Evolutionary conservation across 176 grass and related monocot species (phyloP), one percentile per base, ranked within the genome.

Genomic region (Raddia distichophylla): DNA sequence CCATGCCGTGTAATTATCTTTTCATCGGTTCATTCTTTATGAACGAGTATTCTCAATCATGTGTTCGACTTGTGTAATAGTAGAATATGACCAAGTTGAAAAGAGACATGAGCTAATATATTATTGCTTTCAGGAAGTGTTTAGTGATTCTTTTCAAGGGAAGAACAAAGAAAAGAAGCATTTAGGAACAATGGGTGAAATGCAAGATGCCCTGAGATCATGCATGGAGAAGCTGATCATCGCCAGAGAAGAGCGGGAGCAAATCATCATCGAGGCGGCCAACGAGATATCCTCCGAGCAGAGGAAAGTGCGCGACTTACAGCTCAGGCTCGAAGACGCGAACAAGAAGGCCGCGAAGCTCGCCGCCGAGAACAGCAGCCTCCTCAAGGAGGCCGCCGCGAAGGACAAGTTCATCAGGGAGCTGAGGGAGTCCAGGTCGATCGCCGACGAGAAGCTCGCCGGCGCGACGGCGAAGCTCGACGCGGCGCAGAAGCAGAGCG

Each of bases 341-440:
- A 92, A 49, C 76, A 91, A 89, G 82, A 94, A 76, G 61, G 63
- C 81, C 54, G 61, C 82, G 11, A 90, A 83, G 63, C 70, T 94
- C 34, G 62, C 63, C 56, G 82, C 93, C 42, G 85, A 94, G 34
- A 97, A 89, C 54, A 82, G 10, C 69, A 80, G 66, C 78, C 83
- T 97, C 20, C 10, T 51, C 73, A 84, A 80, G 80, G 74, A 73
- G 83, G 33, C 77, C 44, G 85, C 80, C 16, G 63, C 60, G 32
- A 97, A 94, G 89, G 92, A 97, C 72, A 72, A 73, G 52, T 59
- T 89, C n/a, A 71, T 90, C 67, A 64, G 81, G 6, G 85, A 90
- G 85, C 77, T 90, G 5, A 66, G 50, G 20, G 33, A 80, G 13
- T 92, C 85, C 27, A 94, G 70, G 11, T 75, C 88, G 20, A 67